Base-by-base conservation (phyloP, 1,284 basidiomycete species). In the Sporisorium scitamineum region DNA sequence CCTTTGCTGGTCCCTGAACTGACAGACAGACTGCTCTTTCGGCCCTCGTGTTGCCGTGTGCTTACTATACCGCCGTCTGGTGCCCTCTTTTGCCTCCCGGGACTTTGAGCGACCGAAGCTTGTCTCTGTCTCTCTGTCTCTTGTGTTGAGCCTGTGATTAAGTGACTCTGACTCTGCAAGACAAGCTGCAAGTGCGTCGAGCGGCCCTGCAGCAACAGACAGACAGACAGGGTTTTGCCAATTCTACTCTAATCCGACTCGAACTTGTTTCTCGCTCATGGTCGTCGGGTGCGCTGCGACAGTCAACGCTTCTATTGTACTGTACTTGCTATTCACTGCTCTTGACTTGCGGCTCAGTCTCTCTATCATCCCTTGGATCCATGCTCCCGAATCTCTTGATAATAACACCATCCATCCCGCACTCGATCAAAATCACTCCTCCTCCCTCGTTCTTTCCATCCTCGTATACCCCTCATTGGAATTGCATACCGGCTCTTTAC, bases 41-140 rank as follows among this genome's bases (percentile, higher is more conserved):
- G 18, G 13, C 18, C 3, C 11, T 3, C 13, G 37, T 14, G 37
- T 39, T 13, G 27, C 32, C 1, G 42, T 31, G 53, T 48, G 24
- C 20, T n/a, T n/a, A n/a, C n/a, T n/a, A 29, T 20, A 6, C 20
- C n/a, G 31, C 51, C 14, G 34, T 29, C 26, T 26, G n/a, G 31
- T 18, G 37, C 24, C 20, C 52, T 27, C 42, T 62, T 10, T 10
- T 26, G 14, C 41, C 53, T 57, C 66, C 66, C 66, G 55, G 67
- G 61, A 63, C 56, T 70, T 70, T 48, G 57, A 39, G 56, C 61
- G 57, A 60, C 56, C 56, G 29, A 45, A 55, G n/a, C 47, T 44
- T 24, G 31, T 54, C 34, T 14, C 9, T 55, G 4, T 18, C 42
- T 27, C 22, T 54, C 31, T 44, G 32, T 59, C 48, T 27, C 44